phyloP scores from a whole-genome alignment of 352 stramenopile species.

The Phytophthora colocasiae region DNA sequence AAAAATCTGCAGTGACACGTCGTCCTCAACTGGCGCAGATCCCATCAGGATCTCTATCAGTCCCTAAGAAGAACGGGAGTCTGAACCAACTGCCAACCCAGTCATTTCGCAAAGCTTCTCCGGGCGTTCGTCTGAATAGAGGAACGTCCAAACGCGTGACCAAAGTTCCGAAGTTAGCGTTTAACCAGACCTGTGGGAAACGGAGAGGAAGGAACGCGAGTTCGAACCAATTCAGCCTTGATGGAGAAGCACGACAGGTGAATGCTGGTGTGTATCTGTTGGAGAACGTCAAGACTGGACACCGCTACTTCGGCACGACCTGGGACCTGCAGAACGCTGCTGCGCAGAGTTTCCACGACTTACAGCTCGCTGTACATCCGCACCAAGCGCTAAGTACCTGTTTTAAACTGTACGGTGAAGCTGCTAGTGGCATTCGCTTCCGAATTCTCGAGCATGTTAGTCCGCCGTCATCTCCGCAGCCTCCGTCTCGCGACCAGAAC shows the following conservation, averaged over 20 bases:
- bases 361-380: constrained; percentile 47
- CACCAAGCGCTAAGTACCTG: constrained; percentile 53
- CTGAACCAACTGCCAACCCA: constrained; percentile 19
- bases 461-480: constrained; percentile 15
- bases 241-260: constrained; percentile 40
- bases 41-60: constrained; percentile 6
- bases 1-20: constrained; percentile 17
- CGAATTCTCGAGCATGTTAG: constrained; percentile 61
- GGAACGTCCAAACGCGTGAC: constrained; percentile 32
- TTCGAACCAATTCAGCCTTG: constrained; percentile 41
- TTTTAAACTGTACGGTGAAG: constrained; percentile 52
- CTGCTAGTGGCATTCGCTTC: constrained; percentile 57
- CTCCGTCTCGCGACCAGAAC: constrained; percentile 4
- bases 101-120: constrained; percentile 6
- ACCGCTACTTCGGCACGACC: constrained; percentile 70
- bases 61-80: constrained; percentile 22
- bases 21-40: constrained; percentile 17
- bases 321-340: constrained; percentile 74
- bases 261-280: constrained; percentile 76
- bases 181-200: constrained; percentile 9
- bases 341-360: constrained; percentile 55
- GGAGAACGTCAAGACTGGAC: constrained; percentile 67
- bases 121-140: constrained; percentile 5
- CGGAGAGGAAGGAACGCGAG: constrained; percentile 16
- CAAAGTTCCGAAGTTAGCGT: constrained; percentile 40